Evolutionary conservation across 345 rosid genomes (phyloP).

Genomic region (Corchorus capsularis): DNA sequence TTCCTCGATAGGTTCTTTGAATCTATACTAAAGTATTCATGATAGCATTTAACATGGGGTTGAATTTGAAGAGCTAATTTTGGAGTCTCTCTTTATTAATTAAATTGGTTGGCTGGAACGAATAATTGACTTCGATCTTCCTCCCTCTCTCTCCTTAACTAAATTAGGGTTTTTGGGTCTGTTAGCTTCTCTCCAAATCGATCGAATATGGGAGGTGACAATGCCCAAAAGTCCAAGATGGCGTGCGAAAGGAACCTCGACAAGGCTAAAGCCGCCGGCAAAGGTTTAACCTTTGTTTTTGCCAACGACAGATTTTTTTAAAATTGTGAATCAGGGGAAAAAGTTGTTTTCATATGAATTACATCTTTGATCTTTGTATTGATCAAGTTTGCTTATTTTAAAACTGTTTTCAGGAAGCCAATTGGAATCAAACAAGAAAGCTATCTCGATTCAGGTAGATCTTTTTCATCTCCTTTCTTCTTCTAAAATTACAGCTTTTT

Average conservation of each 20-base stretch:
- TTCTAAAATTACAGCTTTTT: no score
- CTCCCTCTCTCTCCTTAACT: background rate
- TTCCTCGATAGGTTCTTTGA: no score
- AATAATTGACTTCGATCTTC: background rate
- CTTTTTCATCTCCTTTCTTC: no score
- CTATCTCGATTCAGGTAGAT: constrained; percentile 66
- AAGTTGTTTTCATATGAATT: background rate
- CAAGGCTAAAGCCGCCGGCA: constrained; percentile 39
- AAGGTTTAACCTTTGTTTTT: constrained; percentile 30
- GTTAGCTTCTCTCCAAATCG: constrained; percentile 3
- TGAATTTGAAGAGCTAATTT: no score
- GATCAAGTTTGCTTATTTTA: background rate
- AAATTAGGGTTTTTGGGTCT: constrained; percentile 12
- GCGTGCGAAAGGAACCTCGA: constrained; percentile 55
- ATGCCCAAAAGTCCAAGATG: constrained; percentile 56
- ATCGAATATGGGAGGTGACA: constrained; percentile 51
- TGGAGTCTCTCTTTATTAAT: no score
- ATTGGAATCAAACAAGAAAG: constrained; percentile 61
- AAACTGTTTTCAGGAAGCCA: constrained; percentile 47
- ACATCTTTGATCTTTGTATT: background rate
- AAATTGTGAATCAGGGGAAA: background rate
- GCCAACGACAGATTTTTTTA: no score
- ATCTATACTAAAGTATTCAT: no score
- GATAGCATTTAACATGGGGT: no score
- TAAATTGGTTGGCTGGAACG: background rate